Evolutionary conservation across 2,329 filamentous ascomycete species (phyloP).

Genomic region (Tolypocladium capitatum): DNA sequence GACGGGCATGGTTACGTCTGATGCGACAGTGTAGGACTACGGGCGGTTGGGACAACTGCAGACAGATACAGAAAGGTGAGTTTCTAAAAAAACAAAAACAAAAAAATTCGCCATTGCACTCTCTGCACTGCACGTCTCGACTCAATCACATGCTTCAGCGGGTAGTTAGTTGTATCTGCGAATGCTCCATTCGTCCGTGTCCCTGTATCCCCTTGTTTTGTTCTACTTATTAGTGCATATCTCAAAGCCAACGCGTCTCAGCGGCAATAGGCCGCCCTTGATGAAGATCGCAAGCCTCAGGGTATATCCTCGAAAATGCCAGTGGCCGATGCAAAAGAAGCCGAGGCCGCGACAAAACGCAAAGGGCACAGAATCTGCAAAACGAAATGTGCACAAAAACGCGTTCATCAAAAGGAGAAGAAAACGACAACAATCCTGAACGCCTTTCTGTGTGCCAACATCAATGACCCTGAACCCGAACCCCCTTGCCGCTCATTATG

Average conservation of each 20-base stretch:
- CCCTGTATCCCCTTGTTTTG: not conserved
- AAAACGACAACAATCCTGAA: not conserved
- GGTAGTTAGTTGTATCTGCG: not conserved
- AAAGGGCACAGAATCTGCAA: not conserved
- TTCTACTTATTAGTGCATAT: not conserved
- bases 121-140: not conserved
- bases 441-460: not conserved
- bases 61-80: not conserved
- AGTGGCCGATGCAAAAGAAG: not conserved
- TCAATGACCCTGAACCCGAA: too few species aligned
- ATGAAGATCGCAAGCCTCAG: not conserved
- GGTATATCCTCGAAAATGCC: not conserved
- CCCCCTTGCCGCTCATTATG: not conserved
- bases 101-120: not conserved
- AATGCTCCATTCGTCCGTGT: not conserved
- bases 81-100: too few species aligned
- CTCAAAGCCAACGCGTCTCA: not conserved
- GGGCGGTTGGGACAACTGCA: not conserved
- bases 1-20: too few species aligned
- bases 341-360: not conserved
- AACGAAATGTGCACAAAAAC: not conserved
- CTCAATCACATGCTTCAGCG: not conserved
- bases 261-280: not conserved
- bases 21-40: not conserved
- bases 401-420: not conserved